phyloP scores from a whole-genome alignment of 2,329 filamentous ascomycete species.

The Xylariaceae sp. region DNA sequence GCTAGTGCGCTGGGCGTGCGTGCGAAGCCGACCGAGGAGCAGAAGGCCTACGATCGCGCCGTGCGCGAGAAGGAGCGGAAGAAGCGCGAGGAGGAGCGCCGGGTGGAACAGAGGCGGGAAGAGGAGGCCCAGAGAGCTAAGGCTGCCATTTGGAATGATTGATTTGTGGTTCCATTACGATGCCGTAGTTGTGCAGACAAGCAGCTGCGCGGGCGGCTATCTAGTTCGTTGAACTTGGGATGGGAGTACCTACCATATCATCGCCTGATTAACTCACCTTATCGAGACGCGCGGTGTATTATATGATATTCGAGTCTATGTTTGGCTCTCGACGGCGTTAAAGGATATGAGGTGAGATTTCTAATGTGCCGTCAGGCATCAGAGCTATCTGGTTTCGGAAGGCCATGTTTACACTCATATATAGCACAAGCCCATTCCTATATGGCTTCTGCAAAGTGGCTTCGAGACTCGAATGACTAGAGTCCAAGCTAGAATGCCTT shows the following conservation, averaged over 20 bases:
- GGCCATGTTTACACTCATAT: no score
- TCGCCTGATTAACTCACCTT: background rate
- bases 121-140: slow-evolving; percentile 72
- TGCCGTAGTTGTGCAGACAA: no score
- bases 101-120: slow-evolving; percentile 55
- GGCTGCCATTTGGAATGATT: slow-evolving; percentile 81
- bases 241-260: background rate
- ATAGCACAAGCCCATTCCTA: background rate
- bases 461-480: background rate
- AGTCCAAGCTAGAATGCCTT: background rate
- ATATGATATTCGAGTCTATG: background rate
- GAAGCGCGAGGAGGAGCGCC: slow-evolving; percentile 66
- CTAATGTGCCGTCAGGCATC: background rate
- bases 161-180: slow-evolving; percentile 19
- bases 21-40: slow-evolving; percentile 79
- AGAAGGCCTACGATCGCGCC: slow-evolving; percentile 78
- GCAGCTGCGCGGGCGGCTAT: no score
- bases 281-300: background rate
- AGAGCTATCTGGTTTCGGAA: no score
- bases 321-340: background rate
- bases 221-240: background rate
- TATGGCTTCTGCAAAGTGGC: background rate
- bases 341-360: background rate
- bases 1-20: slow-evolving; percentile 80
- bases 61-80: slow-evolving; percentile 81